These are phyloP conservation scores for Cutaneotrichosporon spelunceum DNA, from an alignment of 1,284 basidiomycete species.

Conservation along the genomic window DNA sequence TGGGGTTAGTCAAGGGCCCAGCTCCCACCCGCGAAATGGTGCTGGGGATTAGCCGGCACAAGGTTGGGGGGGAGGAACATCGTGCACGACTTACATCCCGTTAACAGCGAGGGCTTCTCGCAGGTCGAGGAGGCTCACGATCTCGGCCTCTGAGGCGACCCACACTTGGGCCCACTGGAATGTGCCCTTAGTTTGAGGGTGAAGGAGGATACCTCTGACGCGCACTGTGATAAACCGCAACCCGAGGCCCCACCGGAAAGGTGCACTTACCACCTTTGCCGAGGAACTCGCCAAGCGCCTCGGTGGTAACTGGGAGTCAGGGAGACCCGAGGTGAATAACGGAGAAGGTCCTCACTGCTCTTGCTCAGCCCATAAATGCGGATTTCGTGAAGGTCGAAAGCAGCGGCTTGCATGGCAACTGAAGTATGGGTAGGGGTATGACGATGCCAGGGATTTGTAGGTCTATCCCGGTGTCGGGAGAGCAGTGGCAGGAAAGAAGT, in stretches of 20 bases:
- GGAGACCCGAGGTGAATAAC: neutral
- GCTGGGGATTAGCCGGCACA: conserved; percentile 16
- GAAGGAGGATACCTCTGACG: conserved; percentile 34
- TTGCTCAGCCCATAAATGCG: conserved; percentile 32
- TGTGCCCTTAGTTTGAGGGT: conserved; percentile 18
- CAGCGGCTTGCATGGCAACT: conserved; percentile 9
- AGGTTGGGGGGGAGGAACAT: neutral
- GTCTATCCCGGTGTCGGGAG: neutral
- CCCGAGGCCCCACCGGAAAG: neutral
- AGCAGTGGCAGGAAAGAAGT: neutral
- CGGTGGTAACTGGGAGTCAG: conserved; percentile 32
- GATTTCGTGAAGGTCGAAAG: conserved; percentile 25
- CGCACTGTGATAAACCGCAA: conserved; percentile 20
- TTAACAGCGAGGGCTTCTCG: conserved; percentile 30
- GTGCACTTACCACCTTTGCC: conserved; percentile 28
- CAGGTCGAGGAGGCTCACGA: conserved; percentile 33
- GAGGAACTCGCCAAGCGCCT: conserved; percentile 37
- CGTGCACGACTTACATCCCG: conserved; percentile 34
- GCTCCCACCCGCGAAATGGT: conserved; percentile 14
- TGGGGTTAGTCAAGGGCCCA: neutral
- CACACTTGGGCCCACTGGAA: conserved; percentile 44
- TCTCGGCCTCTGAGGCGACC: conserved; percentile 34
- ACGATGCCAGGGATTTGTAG: neutral
- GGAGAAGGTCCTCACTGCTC: conserved; percentile 11
- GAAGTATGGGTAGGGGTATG: neutral